These are phyloP conservation scores for Schrenkiella parvula DNA, from an alignment of 345 rosid genomes.

Conservation along the genomic window DNA sequence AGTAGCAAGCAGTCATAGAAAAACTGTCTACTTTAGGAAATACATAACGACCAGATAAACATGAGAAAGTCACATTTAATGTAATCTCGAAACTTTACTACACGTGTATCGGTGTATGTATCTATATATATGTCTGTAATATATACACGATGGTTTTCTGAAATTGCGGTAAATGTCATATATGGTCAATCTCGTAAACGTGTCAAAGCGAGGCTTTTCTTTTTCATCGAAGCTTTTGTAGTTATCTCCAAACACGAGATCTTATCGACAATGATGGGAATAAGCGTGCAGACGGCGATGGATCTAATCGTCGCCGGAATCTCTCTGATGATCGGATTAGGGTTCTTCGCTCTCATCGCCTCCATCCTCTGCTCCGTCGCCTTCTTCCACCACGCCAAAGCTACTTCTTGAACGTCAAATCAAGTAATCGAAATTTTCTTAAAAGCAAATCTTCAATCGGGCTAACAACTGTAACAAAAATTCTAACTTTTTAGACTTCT, in stretches of 20 bases:
- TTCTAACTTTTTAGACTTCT: background rate
- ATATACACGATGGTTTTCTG: conserved; percentile 15
- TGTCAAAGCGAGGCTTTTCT: conserved; percentile 17
- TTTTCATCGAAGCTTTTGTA: background rate
- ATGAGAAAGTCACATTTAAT: background rate
- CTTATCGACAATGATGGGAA: conserved; percentile 28
- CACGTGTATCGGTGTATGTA: background rate
- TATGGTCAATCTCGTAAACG: conserved; percentile 15
- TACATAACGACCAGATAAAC: conserved; percentile 7
- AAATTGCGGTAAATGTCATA: conserved; percentile 21
- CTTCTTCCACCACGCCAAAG: conserved; percentile 67
- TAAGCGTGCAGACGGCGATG: conserved; percentile 50
- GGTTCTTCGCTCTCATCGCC: conserved; percentile 64
- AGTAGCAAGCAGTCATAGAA: background rate
- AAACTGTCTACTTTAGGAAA: background rate
- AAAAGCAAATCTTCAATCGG: background rate
- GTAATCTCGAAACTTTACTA: conserved; percentile 1
- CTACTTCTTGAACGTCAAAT: conserved; percentile 29
- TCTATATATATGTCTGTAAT: background rate
- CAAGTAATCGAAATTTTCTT: background rate
- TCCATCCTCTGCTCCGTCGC: conserved; percentile 75
- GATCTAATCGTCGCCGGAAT: conserved; percentile 74
- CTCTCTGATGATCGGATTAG: conserved; percentile 70
- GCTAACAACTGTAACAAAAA: background rate
- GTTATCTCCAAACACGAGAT: background rate